Evolutionary conservation across 805 yeast genomes (phyloP).

Genomic region (Tetrapisispora pingtungensis): DNA sequence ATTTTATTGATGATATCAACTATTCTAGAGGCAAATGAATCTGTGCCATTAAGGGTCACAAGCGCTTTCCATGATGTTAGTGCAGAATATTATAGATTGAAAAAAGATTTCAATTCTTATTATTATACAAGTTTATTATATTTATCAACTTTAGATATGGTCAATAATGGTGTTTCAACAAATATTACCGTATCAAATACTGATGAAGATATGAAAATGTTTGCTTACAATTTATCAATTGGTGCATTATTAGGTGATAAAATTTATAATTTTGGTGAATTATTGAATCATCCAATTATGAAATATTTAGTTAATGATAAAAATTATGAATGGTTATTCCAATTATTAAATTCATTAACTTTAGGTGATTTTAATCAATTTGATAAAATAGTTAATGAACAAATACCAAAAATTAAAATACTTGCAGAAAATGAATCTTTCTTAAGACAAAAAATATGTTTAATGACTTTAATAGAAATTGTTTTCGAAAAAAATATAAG

Average conservation of each 20-base stretch:
- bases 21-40: constrained; percentile 46
- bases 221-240: constrained; percentile 68
- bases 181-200: not conserved
- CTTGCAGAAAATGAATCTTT: constrained; percentile 52
- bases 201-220: constrained; percentile 33
- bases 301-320: constrained; percentile 37
- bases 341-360: constrained; percentile 60
- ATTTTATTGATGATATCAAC: constrained; percentile 52
- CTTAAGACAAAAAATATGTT: constrained; percentile 80
- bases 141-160: constrained; percentile 46
- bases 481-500: constrained; percentile 74
- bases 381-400: constrained; percentile 36
- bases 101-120: constrained; percentile 69
- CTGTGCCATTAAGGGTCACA: constrained; percentile 54
- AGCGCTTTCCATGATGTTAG: constrained; percentile 77
- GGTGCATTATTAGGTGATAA: constrained; percentile 86
- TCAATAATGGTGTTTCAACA: not conserved
- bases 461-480: constrained; percentile 83
- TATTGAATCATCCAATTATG: constrained; percentile 80
- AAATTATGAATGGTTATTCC: constrained; percentile 58
- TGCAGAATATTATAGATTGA: constrained; percentile 63
- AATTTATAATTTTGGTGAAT: constrained; percentile 92
- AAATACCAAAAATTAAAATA: constrained; percentile 41
- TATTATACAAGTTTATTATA: constrained; percentile 75
- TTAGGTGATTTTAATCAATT: constrained; percentile 66